These are phyloP conservation scores for Nidularia sp. DNA, from an alignment of 768 basidiomycete genomes.

Conservation along the genomic window DNA sequence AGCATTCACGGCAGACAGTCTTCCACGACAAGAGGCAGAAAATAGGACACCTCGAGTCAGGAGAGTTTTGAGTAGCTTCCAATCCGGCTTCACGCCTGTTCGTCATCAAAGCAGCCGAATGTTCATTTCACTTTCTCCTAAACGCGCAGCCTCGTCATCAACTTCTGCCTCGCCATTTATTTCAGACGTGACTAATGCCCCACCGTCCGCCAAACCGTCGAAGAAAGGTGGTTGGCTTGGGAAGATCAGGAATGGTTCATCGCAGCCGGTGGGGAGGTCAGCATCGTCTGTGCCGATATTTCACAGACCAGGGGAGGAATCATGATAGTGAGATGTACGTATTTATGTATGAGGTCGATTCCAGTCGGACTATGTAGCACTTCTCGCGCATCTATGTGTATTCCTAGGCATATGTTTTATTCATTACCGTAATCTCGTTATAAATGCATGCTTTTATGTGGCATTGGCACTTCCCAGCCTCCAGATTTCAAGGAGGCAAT, in stretches of 20 bases:
- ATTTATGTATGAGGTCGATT: too few relatives aligned
- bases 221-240: slow-evolving; percentile 67
- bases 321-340: too few relatives aligned
- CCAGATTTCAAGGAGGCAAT: too few relatives aligned
- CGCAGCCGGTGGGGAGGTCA: slow-evolving; percentile 13
- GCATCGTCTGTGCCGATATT: too few relatives aligned
- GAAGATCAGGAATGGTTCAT: slow-evolving; percentile 54
- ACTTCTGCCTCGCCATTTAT: slow-evolving; percentile 21
- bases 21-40: slow-evolving; percentile 35
- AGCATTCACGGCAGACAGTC: slow-evolving; percentile 55
- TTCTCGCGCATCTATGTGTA: too few relatives aligned
- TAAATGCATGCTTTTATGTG: too few relatives aligned
- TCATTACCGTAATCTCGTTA: too few relatives aligned
- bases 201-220: slow-evolving; percentile 42
- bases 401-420: too few relatives aligned
- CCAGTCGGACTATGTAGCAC: too few relatives aligned
- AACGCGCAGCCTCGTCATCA: slow-evolving; percentile 27
- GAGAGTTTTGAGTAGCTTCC: slow-evolving; percentile 50
- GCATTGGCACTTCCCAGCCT: too few relatives aligned
- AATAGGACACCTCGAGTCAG: slow-evolving; percentile 58
- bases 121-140: slow-evolving; percentile 43
- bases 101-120: slow-evolving; percentile 45
- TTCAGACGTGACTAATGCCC: slow-evolving; percentile 67
- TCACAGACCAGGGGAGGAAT: too few relatives aligned
- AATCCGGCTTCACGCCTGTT: slow-evolving; percentile 71